These are phyloP conservation scores for Candida ascalaphidarum DNA, from an alignment of 805 yeast genomes.

Conservation along the genomic window DNA sequence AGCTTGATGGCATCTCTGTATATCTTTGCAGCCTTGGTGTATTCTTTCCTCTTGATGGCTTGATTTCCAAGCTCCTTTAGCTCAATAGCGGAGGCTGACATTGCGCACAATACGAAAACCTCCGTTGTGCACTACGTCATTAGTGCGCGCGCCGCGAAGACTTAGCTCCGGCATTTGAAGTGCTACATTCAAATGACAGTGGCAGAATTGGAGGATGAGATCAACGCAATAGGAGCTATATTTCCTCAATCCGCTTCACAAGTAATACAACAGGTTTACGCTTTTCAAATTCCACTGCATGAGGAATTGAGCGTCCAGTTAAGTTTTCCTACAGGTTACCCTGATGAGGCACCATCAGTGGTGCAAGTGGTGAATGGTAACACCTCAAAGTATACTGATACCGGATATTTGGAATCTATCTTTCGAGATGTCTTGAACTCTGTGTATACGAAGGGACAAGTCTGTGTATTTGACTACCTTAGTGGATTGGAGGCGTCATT, in stretches of 20 bases:
- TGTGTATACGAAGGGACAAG: conserved; percentile 52
- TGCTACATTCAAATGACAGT: conserved; percentile 11
- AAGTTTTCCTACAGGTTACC: conserved; percentile 67
- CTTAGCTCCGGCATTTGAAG: no score
- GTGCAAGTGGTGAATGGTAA: conserved; percentile 42
- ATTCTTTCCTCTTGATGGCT: conserved; percentile 39
- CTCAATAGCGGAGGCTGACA: not conserved
- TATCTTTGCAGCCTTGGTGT: conserved; percentile 38
- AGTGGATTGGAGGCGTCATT: conserved; percentile 52
- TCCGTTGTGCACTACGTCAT: no score
- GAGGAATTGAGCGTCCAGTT: conserved; percentile 53
- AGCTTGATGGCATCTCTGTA: conserved; percentile 49
- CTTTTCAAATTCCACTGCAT: conserved; percentile 53
- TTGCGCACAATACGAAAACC: not conserved
- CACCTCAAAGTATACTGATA: conserved; percentile 29
- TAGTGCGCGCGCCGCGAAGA: no score
- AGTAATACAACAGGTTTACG: conserved; percentile 31
- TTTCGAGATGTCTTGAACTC: conserved; percentile 41
- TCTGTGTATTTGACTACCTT: conserved; percentile 72
- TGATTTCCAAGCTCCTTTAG: conserved; percentile 43
- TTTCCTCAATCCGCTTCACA: conserved; percentile 55
- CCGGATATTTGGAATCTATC: conserved; percentile 32
- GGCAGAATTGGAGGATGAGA: conserved; percentile 59
- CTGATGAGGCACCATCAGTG: conserved; percentile 53
- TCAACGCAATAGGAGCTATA: conserved; percentile 79